Percentiles rank a stretch among this genome's conserved stretches.
Conservation (phyloP, 2,329 filamentous ascomycete genomes). For the Scleromitrula shiraiana region DNA sequence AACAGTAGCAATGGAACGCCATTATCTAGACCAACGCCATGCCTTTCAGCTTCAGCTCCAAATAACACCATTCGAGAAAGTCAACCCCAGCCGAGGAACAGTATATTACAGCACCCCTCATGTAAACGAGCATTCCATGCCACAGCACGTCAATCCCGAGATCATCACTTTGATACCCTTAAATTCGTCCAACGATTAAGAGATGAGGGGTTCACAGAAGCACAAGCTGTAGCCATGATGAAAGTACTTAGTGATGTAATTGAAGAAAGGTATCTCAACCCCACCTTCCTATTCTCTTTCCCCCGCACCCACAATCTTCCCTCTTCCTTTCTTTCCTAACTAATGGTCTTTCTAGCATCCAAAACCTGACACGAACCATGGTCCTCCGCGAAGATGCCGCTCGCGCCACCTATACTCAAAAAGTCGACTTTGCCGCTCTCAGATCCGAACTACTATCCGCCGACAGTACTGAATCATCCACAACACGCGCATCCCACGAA, state of each 20-base stretch:
- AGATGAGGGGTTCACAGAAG: conserved; percentile 88
- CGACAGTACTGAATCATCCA: conserved; percentile 82
- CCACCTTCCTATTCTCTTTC: background rate
- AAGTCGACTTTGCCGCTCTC: conserved; percentile 96
- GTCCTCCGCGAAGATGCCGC: conserved; percentile 89
- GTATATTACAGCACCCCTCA: conserved; percentile 15
- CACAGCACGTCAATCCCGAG: conserved; percentile 52
- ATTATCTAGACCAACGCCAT: background rate
- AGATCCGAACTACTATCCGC: conserved; percentile 88
- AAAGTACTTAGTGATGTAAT: conserved; percentile 93
- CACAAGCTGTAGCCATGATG: conserved; percentile 98
- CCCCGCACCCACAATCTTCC: background rate
- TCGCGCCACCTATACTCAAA: conserved; percentile 73
- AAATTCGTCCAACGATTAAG: conserved; percentile 91
- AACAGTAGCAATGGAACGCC: conserved; percentile 10
- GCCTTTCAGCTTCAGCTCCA: background rate
- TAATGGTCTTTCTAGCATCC: conserved; percentile 52
- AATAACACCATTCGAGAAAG: background rate
- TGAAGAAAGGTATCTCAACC: conserved; percentile 65
- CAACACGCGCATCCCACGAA: conserved; percentile 86
- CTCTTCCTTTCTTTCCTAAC: background rate
- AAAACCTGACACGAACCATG: conserved; percentile 96
- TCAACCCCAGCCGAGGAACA: conserved; percentile 1
- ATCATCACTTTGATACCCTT: conserved; percentile 96
- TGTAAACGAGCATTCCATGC: conserved; percentile 54